phyloP scores from a whole-genome alignment of 495 filamentous ascomycete species.

The Aspergillus sparsus region DNA sequence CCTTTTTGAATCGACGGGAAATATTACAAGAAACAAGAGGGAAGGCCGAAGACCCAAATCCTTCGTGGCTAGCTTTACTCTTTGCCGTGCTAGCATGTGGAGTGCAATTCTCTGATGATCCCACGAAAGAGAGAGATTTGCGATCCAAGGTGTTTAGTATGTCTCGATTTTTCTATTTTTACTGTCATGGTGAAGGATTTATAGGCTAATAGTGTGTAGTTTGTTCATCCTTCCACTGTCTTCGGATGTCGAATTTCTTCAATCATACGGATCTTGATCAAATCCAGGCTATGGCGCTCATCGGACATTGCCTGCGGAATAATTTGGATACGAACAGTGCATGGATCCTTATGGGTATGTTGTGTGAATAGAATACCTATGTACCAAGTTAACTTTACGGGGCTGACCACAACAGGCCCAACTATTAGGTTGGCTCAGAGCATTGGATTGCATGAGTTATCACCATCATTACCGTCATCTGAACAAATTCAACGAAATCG shows the following conservation, averaged over 20 bases:
- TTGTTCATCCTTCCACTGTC: constrained; percentile 55
- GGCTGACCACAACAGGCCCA: constrained; percentile 33
- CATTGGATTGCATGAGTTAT: constrained; percentile 47
- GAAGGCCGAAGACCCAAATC: constrained; percentile 7
- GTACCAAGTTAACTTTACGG: neutral
- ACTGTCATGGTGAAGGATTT: neutral
- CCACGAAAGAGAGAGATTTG: constrained; percentile 52
- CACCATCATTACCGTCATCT: constrained; percentile 32
- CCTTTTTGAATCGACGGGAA: constrained; percentile 26
- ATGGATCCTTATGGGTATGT: constrained; percentile 48
- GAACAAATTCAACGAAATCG: constrained; percentile 24
- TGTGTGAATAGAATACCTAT: neutral
- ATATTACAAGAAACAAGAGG: neutral
- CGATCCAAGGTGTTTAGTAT: constrained; percentile 53
- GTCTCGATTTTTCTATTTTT: constrained; percentile 13
- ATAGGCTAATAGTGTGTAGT: constrained; percentile 27
- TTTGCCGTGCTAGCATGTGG: constrained; percentile 76
- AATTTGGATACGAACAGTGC: constrained; percentile 56
- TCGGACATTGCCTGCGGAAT: constrained; percentile 53
- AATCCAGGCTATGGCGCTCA: constrained; percentile 50
- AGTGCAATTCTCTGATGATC: constrained; percentile 67
- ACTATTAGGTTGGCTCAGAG: constrained; percentile 51
- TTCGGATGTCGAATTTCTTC: constrained; percentile 54
- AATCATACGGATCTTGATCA: constrained; percentile 47
- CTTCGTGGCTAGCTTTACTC: constrained; percentile 36